A percentile compares a stretch with the other conserved stretches of the same genome.
phyloP scores from a whole-genome alignment of 2,329 filamentous ascomycete genomes.

The Sporothrix pseudoabietina region DNA sequence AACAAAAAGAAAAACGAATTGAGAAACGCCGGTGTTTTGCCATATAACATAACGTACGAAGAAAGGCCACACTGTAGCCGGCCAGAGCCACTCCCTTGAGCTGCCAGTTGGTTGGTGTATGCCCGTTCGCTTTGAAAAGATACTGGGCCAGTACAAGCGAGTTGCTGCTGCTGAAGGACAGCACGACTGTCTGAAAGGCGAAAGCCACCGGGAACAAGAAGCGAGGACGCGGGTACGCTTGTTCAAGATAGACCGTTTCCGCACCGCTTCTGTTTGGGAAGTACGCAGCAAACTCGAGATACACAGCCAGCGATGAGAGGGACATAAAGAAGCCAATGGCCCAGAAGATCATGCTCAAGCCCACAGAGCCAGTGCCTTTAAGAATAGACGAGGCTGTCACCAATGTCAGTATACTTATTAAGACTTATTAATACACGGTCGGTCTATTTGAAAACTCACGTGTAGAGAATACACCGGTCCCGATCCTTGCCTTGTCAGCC shows the following conservation, averaged over 20 bases:
- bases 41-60: constrained; percentile 47
- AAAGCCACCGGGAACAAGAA: constrained; percentile 67
- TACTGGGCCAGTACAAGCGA: constrained; percentile 66
- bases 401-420: not conserved
- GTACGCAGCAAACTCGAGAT: constrained; percentile 65
- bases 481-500: constrained; percentile 43
- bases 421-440: not conserved
- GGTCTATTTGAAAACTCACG: constrained; percentile 48
- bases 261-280: constrained; percentile 68
- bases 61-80: constrained; percentile 60
- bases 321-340: constrained; percentile 63
- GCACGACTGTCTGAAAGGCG: constrained; percentile 62
- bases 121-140: constrained; percentile 59
- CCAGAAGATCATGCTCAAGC: constrained; percentile 66
- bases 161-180: constrained; percentile 69
- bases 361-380: constrained; percentile 61
- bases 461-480: constrained; percentile 64
- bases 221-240: constrained; percentile 64
- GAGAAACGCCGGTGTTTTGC: not conserved
- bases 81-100: constrained; percentile 67
- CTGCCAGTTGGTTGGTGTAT: constrained; percentile 60
- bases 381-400: constrained; percentile 59
- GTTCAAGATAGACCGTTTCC: constrained; percentile 69
- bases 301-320: constrained; percentile 57
- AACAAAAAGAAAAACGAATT: not conserved